These are phyloP conservation scores for Phytopythium aichiense DNA, from an alignment of 352 stramenopile genomes.

Conservation along the genomic window DNA sequence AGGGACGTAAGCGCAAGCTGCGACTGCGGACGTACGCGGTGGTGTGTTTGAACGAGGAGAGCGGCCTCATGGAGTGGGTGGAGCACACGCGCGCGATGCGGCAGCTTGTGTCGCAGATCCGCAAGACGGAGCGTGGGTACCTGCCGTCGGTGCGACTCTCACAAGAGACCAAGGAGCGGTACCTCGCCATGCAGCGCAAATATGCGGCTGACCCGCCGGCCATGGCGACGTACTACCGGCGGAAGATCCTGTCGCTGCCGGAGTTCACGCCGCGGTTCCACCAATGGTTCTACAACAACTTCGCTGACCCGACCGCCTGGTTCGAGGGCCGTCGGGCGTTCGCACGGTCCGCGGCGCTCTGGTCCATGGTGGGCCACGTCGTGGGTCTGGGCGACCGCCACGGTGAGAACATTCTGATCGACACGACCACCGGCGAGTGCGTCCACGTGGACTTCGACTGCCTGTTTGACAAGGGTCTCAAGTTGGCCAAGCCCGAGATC, in stretches of 20 bases:
- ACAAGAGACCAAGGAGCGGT: slow-evolving; percentile 78
- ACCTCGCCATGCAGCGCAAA: slow-evolving; percentile 89
- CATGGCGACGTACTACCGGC: slow-evolving; percentile 65
- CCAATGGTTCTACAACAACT: slow-evolving; percentile 99
- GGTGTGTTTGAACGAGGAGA: slow-evolving; percentile 99
- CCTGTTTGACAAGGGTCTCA: slow-evolving; percentile 99
- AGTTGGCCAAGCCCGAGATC: slow-evolving; percentile 95
- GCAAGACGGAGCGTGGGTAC: slow-evolving; percentile 84
- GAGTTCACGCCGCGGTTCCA: slow-evolving; percentile 96
- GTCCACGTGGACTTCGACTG: slow-evolving; percentile 99
- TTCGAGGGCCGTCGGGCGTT: slow-evolving; percentile 93
- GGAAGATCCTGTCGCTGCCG: slow-evolving; percentile 53
- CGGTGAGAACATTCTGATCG: slow-evolving; percentile 99
- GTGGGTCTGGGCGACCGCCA: slow-evolving; percentile 94
- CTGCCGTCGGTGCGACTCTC: slow-evolving; percentile 76
- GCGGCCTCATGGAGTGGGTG: slow-evolving; percentile 99
- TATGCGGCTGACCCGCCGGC: slow-evolving; percentile 75
- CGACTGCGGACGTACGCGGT: slow-evolving; percentile 98
- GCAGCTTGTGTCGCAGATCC: slow-evolving; percentile 81
- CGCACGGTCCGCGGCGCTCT: slow-evolving; percentile 89
- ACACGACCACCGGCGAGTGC: slow-evolving; percentile 95
- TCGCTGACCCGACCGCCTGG: slow-evolving; percentile 96
- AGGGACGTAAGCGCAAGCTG: slow-evolving; percentile 89
- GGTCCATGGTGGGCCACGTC: slow-evolving; percentile 97
- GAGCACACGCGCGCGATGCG: slow-evolving; percentile 94